Conservation (phyloP, 108 stramenopile genomes). For the Cyclotella choctawhatcheeana region DNA sequence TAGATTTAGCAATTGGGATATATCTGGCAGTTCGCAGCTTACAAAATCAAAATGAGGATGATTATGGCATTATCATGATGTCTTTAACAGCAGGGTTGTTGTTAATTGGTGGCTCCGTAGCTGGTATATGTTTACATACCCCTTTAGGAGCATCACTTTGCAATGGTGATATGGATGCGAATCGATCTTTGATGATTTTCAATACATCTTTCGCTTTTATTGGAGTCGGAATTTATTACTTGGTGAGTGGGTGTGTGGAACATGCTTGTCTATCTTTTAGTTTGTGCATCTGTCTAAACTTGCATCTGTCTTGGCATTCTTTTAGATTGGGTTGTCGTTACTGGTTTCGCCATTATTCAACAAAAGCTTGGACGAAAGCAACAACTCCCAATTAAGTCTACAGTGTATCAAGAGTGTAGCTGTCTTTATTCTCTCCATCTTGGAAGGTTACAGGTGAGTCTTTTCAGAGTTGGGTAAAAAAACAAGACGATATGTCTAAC, state of each 20-base stretch:
- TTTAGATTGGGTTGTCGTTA: background rate
- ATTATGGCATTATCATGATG: background rate
- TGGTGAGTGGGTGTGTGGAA: background rate
- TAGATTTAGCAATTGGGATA: background rate
- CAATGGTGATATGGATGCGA: background rate
- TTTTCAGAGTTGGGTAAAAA: too few relatives aligned
- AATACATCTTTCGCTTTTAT: conserved; percentile 3
- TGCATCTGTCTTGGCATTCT: background rate
- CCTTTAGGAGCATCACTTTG: background rate
- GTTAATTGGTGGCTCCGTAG: background rate
- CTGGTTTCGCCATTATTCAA: background rate
- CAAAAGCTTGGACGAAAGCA: background rate
- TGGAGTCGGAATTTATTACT: conserved; percentile 5
- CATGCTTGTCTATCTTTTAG: background rate
- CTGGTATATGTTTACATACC: background rate
- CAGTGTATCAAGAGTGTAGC: background rate
- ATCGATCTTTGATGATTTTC: conserved; percentile 1
- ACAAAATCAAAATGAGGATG: background rate
- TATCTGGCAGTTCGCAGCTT: background rate
- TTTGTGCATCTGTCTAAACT: background rate
- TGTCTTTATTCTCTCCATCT: background rate
- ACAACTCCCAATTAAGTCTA: background rate
- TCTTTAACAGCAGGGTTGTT: conserved; percentile 3
- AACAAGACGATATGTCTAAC: too few relatives aligned
- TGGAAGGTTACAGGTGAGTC: conserved; percentile 5